These are phyloP conservation scores for Trametes villosa DNA, from an alignment of 768 basidiomycete genomes.

Conservation along the genomic window DNA sequence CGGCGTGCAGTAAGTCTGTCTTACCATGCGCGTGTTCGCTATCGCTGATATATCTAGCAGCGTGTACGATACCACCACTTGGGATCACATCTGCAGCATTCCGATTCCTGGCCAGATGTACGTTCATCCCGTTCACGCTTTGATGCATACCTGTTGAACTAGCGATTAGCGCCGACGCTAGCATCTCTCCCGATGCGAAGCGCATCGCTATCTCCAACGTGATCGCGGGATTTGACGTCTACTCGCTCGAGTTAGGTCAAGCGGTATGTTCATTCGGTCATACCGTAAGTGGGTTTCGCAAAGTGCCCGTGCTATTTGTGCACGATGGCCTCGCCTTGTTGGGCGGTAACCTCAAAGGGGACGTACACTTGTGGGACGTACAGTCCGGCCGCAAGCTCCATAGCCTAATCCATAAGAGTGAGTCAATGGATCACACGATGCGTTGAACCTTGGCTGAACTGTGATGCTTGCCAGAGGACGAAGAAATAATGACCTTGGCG, in stretches of 20 bases:
- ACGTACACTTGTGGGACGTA: slow-evolving; percentile 13
- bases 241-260: not conserved
- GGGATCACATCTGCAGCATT: slow-evolving; percentile 8
- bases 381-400: not conserved
- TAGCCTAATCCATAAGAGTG: not conserved
- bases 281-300: not conserved
- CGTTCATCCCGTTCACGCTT: not conserved
- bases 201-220: slow-evolving; percentile 15
- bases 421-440: not conserved
- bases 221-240: slow-evolving; percentile 9
- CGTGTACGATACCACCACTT: not conserved
- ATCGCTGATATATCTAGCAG: not conserved
- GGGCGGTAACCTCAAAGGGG: slow-evolving; percentile 2
- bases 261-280: slow-evolving; percentile 1
- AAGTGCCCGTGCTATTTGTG: not conserved
- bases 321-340: slow-evolving; percentile 5
- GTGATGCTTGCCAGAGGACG: not conserved
- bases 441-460: not conserved
- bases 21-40: not conserved
- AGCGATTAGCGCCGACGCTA: slow-evolving; percentile 8
- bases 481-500: not conserved
- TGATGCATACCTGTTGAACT: not conserved
- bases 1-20: slow-evolving; percentile 8
- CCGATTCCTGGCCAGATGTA: slow-evolving; percentile 7
- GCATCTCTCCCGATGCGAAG: not conserved